Base-by-base conservation (phyloP, 176 grass and related monocot species). In the Aegilops sharonensis region DNA sequence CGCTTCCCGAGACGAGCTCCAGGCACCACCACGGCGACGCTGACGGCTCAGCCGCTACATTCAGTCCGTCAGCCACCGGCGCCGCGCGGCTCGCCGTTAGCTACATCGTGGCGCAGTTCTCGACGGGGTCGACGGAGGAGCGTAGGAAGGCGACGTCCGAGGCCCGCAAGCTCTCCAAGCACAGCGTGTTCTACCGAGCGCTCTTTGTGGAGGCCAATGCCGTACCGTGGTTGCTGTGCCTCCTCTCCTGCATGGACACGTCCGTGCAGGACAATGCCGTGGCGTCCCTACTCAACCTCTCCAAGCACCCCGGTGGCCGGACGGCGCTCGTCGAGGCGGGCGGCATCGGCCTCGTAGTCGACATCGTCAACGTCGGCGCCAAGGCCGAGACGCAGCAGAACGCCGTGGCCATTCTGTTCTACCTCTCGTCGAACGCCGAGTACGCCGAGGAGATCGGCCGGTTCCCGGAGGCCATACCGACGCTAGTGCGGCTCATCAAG, bases 341-440 rank as follows among this genome's bases (percentile, higher is more conserved):
- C 3, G 92, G 94, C 32, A 78, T 95, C 34, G 86, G 88, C 63
- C 91, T 94, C 20, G 86, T 99, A 30, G 86, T 94, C 14, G 97
- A 99, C 85, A 65, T 92, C 36, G 85, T 99, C 30, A 92, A 91
- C 62, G 47, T 82, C 14, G 94, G 88, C 20, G 75, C 85, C 60
- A 90, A 86, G 63, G 43, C 71, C 13, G 90, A 94, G 65, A 76
- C 90, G 39, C 63, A 76, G 85, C 92, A 99, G 80, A 95, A 96
- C 84, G 97, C 97, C 12, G 94, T 78, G 21, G 94, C 92, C 62
- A 85, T 99, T 0, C 68, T 99, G 18, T 99, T 95, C 92, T 95
- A 96, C 75, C 90, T 99, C 29, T 88, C 97, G 20, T 91, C 92
- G 11, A 45, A 75, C 42, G 20, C 85, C 25, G 88, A 91, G 34